Base-by-base conservation (phyloP, 192 early-diverging fungal genomes). In the Coemansia nantahalensis region DNA sequence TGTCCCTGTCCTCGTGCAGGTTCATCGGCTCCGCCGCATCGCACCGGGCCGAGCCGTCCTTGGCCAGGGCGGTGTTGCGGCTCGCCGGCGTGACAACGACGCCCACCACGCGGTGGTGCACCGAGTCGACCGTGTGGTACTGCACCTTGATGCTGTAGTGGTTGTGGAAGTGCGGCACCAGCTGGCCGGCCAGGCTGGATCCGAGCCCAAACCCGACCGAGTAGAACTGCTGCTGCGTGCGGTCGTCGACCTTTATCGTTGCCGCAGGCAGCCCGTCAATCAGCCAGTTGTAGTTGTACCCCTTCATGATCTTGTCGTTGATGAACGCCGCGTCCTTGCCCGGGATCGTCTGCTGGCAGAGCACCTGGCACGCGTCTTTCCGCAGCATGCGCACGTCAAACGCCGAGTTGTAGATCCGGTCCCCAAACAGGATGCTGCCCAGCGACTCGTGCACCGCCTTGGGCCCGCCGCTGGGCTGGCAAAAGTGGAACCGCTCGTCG, bases 401-500 rank as follows among this genome's bases (percentile, higher is more conserved):
- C 4, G 77, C 80, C 4, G 92, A 94, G 43, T 74, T 83, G 48
- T 84, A 93, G 56, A 98, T 88, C 28, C 95, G 83, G 54, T 98
- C 94, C 8, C 95, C 95, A 87, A 98, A 98, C 26, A 98, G 69
- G 36, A 98, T 94, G 54, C 83, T 86, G 30, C 95, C 95, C 44
- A 98, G 79, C 3, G 83, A 87, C 70, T 96, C 95, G 19, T 86
- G 60, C 48, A 84, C 79, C 1, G 81, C 70, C 49, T 80, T 62
- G 8, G 82, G 81, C 1, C 81, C 84, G 35, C 76, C 80, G 17
- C 81, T 69, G 2, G 90, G 91, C 49, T 75, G 54, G 65, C 94
- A 97, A 56, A 94, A 92, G 61, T 90, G 85, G 66, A 97, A 94
- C 45, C 77, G 71, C 38, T 84, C 78, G 75, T 90, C 79, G 67